Base-by-base conservation (phyloP, 768 basidiomycete genomes). In the Termitomyces sp. region DNA sequence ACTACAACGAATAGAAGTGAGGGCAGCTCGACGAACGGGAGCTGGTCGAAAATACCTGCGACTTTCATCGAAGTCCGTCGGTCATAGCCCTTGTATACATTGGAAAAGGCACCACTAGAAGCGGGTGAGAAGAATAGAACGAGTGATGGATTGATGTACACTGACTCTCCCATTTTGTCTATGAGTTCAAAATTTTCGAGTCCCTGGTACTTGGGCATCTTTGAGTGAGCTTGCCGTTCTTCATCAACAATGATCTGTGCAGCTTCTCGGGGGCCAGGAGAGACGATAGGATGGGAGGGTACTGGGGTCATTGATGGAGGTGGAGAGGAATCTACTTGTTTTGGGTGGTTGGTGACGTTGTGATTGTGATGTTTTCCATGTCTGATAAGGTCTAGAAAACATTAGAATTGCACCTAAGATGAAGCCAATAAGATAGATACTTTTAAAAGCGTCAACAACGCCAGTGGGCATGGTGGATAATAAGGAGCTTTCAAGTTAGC, bases 91-190 rank as follows among this genome's bases (percentile, higher is more conserved):
- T 92, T 92, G 82, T 96, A 99, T 9, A 99, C 96, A 71, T 97
- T 94, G n/a, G 96, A 98, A 73, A 99, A 99, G 46, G 96, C 96
- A 62, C 96, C 96, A 68, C 88, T 92, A 61, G 39, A 38, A 73
- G 59, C 42, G 61, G 57, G 45, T 44, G 68, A 73, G 58, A 53
- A 62, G 58, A 55, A 58, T 60, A 51, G 57, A 49, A 51, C 59
- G 54, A 58, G 59, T 49, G 58, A 63, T 61, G 54, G 46, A 57
- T 52, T 64, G 64, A 58, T 52, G 57, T 45, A 16, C 40, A 89
- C 93, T 74, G 64, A 95, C 93, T 95, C 93, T 80, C 93, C 94
- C 93, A 94, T 95, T 81, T 93, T 94, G 57, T 89, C 86, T 7
- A 90, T 53, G 18, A 95, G 81, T 63, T 81, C 83, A 72, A 84